Evolutionary conservation across 1,284 basidiomycete genomes (phyloP), one percentile per base, ranked within the genome.

Genomic region (Jaminaea rosea): DNA sequence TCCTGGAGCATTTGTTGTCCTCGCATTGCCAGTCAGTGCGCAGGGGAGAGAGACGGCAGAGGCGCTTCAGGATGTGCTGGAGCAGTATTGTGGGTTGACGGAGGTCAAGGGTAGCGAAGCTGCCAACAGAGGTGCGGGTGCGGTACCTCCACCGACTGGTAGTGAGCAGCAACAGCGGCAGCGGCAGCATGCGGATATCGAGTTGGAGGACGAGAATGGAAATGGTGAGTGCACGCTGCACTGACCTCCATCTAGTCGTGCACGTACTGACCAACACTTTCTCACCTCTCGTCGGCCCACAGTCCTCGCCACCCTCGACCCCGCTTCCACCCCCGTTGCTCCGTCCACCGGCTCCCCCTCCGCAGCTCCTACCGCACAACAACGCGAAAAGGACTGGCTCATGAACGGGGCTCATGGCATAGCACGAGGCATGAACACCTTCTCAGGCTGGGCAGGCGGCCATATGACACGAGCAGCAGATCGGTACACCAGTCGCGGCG

Each of bases 121-220:
- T 24, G 49, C 46, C 11, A 60, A 60, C 34, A 51, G 28, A 2
- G 55, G n/a, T n/a, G n/a, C n/a, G n/a, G n/a, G n/a, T n/a, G n/a
- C n/a, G n/a, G n/a, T n/a, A n/a, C n/a, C n/a, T n/a, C n/a, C n/a
- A n/a, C n/a, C n/a, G n/a, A n/a, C n/a, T n/a, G n/a, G n/a, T n/a
- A n/a, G n/a, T n/a, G n/a, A n/a, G n/a, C n/a, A n/a, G n/a, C n/a
- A n/a, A n/a, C n/a, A n/a, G n/a, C n/a, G n/a, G n/a, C n/a, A n/a
- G n/a, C n/a, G n/a, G n/a, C n/a, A n/a, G n/a, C n/a, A n/a, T n/a
- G n/a, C n/a, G n/a, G n/a, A n/a, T n/a, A n/a, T 66, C 44, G 61
- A 66, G 55, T 58, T 66, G 26, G 56, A 63, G 45, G 59, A 63
- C 46, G 59, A 66, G 23, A 47, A 63, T 34, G 63, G 63, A 19